Evolutionary conservation across 139 green algal species (phyloP).

Genomic region (Micractinium sp.): DNA sequence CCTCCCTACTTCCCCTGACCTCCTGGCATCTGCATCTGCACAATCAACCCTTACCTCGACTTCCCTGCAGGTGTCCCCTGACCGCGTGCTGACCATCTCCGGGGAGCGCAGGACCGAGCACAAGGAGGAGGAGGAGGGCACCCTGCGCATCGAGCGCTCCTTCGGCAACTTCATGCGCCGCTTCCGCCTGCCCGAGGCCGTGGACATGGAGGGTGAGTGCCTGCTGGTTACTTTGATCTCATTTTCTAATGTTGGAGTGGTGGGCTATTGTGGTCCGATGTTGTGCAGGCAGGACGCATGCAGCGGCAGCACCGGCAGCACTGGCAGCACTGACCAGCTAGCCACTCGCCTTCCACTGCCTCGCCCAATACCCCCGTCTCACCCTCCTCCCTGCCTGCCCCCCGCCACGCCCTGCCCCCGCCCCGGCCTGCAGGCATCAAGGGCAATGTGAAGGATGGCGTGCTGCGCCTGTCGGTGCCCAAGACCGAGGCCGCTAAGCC

Average conservation of each 20-base stretch:
- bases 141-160: conserved; percentile 24
- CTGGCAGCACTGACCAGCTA: too few species aligned
- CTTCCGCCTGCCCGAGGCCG: conserved; percentile 40
- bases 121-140: conserved; percentile 25
- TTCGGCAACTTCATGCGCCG: conserved; percentile 32
- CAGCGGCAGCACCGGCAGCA: too few species aligned
- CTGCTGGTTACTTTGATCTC: background rate
- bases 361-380: background rate
- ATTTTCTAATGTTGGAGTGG: background rate
- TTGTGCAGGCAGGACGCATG: background rate
- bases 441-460: conserved; percentile 28
- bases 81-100: conserved; percentile 36
- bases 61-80: conserved; percentile 26
- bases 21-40: too few species aligned
- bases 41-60: background rate
- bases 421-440: conserved; percentile 26
- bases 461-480: conserved; percentile 36
- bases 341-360: background rate
- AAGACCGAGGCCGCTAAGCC: conserved; percentile 26
- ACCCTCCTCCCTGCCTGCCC: background rate
- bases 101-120: conserved; percentile 33
- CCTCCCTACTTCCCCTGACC: background rate
- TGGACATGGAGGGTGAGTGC: conserved; percentile 30
- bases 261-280: background rate
- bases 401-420: background rate